These are phyloP conservation scores for Papiliotrema laurentii DNA, from an alignment of 1,284 basidiomycete genomes.

Conservation along the genomic window DNA sequence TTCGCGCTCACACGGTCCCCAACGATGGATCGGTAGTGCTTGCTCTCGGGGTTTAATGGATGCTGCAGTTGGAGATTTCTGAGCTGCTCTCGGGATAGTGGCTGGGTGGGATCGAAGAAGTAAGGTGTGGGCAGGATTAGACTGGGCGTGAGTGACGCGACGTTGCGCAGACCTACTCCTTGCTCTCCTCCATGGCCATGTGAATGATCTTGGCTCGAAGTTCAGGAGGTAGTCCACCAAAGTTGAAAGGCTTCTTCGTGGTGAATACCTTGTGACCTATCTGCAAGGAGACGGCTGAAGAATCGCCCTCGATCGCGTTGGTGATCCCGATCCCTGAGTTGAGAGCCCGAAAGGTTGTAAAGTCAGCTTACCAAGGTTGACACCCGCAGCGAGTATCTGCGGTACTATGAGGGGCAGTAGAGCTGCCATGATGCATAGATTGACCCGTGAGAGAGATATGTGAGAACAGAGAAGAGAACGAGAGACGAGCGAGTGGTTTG, in stretches of 20 bases:
- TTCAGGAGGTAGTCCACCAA: slow-evolving; percentile 23
- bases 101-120: slow-evolving; percentile 13
- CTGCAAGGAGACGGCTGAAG: slow-evolving; percentile 25
- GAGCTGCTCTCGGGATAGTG: slow-evolving; percentile 8
- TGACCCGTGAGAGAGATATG: too few relatives aligned
- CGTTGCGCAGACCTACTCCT: slow-evolving; percentile 14
- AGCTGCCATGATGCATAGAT: slow-evolving; percentile 15
- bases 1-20: slow-evolving; percentile 27
- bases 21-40: slow-evolving; percentile 25
- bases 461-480: too few relatives aligned
- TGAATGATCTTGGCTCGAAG: slow-evolving; percentile 24
- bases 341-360: not conserved
- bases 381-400: slow-evolving; percentile 20
- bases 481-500: too few relatives aligned
- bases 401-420: slow-evolving; percentile 29
- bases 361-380: slow-evolving; percentile 27
- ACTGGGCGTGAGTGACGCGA: slow-evolving; percentile 6
- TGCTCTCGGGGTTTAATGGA: slow-evolving; percentile 20
- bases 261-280: slow-evolving; percentile 30
- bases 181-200: slow-evolving; percentile 27
- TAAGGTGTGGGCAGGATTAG: slow-evolving; percentile 20
- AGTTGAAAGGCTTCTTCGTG: slow-evolving; percentile 21
- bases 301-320: slow-evolving; percentile 28
- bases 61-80: slow-evolving; percentile 12
- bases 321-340: slow-evolving; percentile 27